phyloP scores from a whole-genome alignment of 1,284 basidiomycete genomes.

The Trichosporon sp. region DNA sequence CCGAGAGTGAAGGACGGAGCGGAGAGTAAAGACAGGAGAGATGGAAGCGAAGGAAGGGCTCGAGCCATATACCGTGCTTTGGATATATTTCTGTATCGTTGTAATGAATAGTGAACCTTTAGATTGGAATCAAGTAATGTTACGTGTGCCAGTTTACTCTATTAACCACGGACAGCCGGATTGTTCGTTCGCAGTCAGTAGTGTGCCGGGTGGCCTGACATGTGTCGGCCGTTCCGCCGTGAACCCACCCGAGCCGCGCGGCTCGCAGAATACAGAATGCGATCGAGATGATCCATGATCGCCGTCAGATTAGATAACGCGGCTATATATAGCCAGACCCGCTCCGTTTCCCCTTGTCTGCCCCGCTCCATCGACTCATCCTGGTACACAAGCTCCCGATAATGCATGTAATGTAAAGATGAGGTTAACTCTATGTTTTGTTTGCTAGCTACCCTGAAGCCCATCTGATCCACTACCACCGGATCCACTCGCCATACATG shows the following conservation, averaged over 20 bases:
- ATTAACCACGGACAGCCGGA: no score
- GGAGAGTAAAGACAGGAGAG: not conserved
- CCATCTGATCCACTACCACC: conserved; percentile 42
- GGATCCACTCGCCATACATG: conserved; percentile 82
- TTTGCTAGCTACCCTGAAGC: not conserved
- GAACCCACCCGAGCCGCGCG: no score
- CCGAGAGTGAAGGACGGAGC: not conserved
- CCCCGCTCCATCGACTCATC: not conserved
- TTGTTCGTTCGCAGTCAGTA: no score
- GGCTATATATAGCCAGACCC: not conserved
- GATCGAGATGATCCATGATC: no score
- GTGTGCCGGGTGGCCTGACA: no score
- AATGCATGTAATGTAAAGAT: conserved; percentile 20
- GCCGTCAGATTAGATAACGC: not conserved
- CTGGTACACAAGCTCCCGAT: conserved; percentile 19
- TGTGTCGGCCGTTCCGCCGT: no score
- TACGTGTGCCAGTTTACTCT: not conserved
- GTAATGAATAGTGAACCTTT: conserved; percentile 12
- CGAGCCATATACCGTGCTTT: conserved; percentile 1
- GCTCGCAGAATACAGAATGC: no score
- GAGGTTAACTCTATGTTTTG: conserved; percentile 7
- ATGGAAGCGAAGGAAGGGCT: not conserved
- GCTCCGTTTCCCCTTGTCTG: not conserved
- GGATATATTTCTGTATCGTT: conserved; percentile 14
- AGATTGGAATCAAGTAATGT: not conserved